Conservation (phyloP, 768 basidiomycete genomes). For the Trametes cinnabarina region DNA sequence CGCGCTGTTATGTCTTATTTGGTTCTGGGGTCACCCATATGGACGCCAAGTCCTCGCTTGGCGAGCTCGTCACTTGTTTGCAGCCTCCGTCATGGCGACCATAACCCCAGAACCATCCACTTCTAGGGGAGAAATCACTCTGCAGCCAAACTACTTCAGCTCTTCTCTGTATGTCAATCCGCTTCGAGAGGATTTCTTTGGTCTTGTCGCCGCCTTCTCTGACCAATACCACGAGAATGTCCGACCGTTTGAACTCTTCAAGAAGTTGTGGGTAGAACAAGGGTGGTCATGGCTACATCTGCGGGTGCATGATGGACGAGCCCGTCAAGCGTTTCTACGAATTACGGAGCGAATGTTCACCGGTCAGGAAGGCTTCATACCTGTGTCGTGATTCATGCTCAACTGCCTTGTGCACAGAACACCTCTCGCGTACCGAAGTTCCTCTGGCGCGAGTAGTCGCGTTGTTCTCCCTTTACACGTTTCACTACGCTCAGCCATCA, state of each 20-base stretch:
- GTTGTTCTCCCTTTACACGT: conserved; percentile 68
- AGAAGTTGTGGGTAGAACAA: conserved; percentile 58
- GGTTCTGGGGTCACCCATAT: not conserved
- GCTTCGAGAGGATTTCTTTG: conserved; percentile 61
- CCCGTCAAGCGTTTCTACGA: conserved; percentile 61
- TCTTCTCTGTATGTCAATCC: conserved; percentile 69
- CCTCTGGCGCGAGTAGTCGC: conserved; percentile 58
- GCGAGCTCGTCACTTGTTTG: not conserved
- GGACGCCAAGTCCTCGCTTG: no score
- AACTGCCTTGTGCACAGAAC: conserved; percentile 42
- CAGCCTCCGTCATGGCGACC: conserved; percentile 34
- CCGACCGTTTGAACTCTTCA: conserved; percentile 69
- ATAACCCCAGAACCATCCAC: conserved; percentile 55
- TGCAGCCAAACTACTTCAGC: conserved; percentile 78
- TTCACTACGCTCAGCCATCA: conserved; percentile 66
- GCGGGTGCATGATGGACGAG: conserved; percentile 64
- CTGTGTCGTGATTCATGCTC: not conserved
- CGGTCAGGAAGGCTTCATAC: conserved; percentile 39
- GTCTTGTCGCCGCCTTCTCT: conserved; percentile 51
- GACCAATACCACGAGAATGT: conserved; percentile 41
- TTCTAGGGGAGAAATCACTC: conserved; percentile 54
- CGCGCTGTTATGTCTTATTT: conserved; percentile 24
- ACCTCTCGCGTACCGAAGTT: conserved; percentile 45
- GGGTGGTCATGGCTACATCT: conserved; percentile 80
- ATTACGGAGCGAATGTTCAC: conserved; percentile 62